These are phyloP conservation scores for Ganoderma resinaceum DNA, from an alignment of 1,284 basidiomycete genomes.

Conservation along the genomic window DNA sequence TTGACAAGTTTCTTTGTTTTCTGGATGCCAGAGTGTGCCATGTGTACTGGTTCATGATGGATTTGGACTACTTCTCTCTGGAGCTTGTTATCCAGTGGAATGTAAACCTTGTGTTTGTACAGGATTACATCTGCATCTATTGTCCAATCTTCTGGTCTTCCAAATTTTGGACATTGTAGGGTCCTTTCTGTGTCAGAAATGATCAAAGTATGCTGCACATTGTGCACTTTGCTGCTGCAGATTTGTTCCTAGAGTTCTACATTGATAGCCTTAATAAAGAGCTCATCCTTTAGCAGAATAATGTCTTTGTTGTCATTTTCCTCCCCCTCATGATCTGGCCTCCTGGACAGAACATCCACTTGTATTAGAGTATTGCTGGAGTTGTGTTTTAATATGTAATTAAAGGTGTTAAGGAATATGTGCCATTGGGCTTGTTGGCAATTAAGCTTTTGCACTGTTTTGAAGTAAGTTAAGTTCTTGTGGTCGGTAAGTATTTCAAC, in stretches of 20 bases:
- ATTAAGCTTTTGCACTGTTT: slow-evolving; percentile 44
- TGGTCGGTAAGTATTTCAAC: no score
- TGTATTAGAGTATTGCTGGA: slow-evolving; percentile 43
- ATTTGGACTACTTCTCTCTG: neutral
- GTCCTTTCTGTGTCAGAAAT: neutral
- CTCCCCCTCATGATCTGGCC: slow-evolving; percentile 42
- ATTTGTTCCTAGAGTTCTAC: neutral
- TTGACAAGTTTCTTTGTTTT: slow-evolving; percentile 12
- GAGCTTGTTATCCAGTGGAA: neutral
- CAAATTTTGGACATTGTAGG: neutral
- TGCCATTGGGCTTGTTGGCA: slow-evolving; percentile 49
- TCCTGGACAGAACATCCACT: slow-evolving; percentile 48
- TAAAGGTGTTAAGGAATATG: slow-evolving; percentile 41
- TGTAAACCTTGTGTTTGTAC: neutral
- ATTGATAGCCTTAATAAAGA: slow-evolving; percentile 4
- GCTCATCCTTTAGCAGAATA: slow-evolving; percentile 31
- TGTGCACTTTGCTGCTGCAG: neutral
- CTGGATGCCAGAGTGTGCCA: slow-evolving; percentile 13
- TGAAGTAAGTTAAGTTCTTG: no score
- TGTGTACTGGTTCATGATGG: slow-evolving; percentile 8
- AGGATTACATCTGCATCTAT: neutral
- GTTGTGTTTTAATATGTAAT: slow-evolving; percentile 43
- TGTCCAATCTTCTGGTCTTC: neutral
- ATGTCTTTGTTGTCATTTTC: slow-evolving; percentile 41
- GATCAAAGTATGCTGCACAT: neutral